Evolutionary conservation across 257 asterid genomes (phyloP), one percentile per base, ranked within the genome.

Genomic region (Nicotiana attenuata): DNA sequence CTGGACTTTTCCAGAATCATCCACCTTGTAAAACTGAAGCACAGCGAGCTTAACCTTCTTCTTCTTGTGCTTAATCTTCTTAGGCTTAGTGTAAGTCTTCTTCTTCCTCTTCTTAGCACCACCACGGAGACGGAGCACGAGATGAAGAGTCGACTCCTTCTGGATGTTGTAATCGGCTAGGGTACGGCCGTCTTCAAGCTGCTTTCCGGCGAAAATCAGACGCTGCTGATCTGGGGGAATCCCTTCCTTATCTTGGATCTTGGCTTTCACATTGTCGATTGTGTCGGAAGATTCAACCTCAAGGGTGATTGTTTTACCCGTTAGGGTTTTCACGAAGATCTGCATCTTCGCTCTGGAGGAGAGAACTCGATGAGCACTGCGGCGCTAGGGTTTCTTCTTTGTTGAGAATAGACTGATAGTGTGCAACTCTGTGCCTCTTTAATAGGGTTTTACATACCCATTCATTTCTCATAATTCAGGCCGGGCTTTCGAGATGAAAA

Each of bases 281-380:
- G 79, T 73, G 61, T 73, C 79, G 0, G 79, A 73, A 3, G 79
- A 73, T 29, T 73, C 79, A 1, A 47, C 79, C 20, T 73, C 79
- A 7, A 73, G 79, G 45, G 90, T 92, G 73, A 91, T 91, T 85
- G 95, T 91, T 77, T 91, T 91, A 22, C 95, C 95, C 87, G 93
- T 91, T 26, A 91, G 96, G 91, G 96, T 91, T 80, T 91, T 91
- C 61, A 91, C 96, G 91, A 91, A 91, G 91, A 91, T 91, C 91
- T 91, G 93, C 96, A 91, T 91, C 88, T 78, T 90, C 79, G 86
- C 59, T 53, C 83, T 81, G 87, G 83, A 76, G 80, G 57, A 75
- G 64, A 28, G 31, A 14, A 14, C n/a, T 10, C 33, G 24, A 5
- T 4, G 28, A 2, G 60, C 22, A 2, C 56, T 45, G 45, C 79